phyloP scores from a whole-genome alignment of 2,329 filamentous ascomycete species.

The Zarea fungicola region DNA sequence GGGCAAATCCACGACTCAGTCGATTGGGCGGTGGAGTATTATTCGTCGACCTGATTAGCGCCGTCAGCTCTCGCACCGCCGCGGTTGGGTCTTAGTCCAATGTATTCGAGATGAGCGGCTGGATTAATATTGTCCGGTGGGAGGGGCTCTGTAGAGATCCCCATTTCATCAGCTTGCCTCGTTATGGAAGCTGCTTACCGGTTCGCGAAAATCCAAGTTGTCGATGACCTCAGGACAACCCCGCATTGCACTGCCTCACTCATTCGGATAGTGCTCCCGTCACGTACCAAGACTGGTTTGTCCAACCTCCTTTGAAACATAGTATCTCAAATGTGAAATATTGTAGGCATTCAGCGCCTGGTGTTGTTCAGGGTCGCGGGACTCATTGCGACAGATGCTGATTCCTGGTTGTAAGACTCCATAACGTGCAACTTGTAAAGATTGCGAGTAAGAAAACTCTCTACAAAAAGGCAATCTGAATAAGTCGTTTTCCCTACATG shows the following conservation, averaged over 20 bases:
- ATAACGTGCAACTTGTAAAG: no score
- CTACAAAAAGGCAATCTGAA: no score
- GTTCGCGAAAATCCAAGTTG: background rate
- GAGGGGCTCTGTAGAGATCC: background rate
- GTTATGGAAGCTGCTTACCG: background rate
- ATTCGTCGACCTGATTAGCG: background rate
- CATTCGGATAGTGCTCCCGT: slow-evolving; percentile 4
- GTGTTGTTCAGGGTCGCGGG: no score
- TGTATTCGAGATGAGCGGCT: background rate
- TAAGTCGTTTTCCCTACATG: no score
- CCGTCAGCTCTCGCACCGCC: background rate
- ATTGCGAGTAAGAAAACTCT: no score
- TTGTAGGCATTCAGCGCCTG: no score
- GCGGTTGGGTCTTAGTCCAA: background rate
- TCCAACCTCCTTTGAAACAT: background rate
- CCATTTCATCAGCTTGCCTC: background rate
- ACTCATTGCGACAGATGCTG: no score
- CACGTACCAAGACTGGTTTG: background rate
- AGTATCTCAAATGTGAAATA: no score
- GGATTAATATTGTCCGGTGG: background rate
- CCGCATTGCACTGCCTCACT: slow-evolving; percentile 10
- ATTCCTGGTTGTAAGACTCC: no score
- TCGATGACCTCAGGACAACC: slow-evolving; percentile 1
- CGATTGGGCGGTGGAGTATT: background rate
- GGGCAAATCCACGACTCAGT: background rate